A percentile compares a stretch with the other conserved stretches of the same genome.
phyloP scores from a whole-genome alignment of 139 green algal genomes.

The Edaphochlamys debaryana region DNA sequence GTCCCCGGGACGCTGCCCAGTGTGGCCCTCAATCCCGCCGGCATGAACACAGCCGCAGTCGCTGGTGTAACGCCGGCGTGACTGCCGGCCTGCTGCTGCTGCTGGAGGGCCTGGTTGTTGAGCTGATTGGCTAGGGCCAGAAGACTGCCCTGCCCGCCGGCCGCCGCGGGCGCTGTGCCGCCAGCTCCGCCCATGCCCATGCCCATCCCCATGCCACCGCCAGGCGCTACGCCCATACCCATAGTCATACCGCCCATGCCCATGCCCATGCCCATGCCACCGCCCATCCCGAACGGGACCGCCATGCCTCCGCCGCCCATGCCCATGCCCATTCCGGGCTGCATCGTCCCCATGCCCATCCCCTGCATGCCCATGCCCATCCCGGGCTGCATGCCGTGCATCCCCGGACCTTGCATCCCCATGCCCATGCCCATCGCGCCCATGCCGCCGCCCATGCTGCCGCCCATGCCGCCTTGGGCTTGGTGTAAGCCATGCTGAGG shows the following conservation, averaged over 20 bases:
- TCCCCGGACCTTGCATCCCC: background rate
- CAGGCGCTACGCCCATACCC: background rate
- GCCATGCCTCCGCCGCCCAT: background rate
- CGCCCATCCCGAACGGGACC: background rate
- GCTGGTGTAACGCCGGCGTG: background rate
- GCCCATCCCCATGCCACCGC: background rate
- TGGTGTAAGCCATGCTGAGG: background rate
- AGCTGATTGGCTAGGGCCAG: constrained; percentile 35
- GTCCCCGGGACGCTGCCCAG: too few relatives aligned
- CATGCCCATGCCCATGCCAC: background rate
- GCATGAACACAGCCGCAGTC: background rate
- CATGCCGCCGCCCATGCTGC: too few relatives aligned
- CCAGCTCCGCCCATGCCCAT: background rate
- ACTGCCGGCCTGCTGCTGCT: background rate
- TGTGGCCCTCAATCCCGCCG: background rate
- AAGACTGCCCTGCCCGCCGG: background rate
- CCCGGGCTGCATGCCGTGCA: background rate
- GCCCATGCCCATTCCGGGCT: background rate
- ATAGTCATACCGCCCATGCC: background rate
- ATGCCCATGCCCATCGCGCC: background rate
- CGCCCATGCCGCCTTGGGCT: background rate
- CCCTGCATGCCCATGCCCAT: background rate
- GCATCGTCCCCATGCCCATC: background rate
- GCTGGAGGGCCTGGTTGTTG: constrained; percentile 30
- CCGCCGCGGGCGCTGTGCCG: background rate